phyloP scores from a whole-genome alignment of 345 rosid species.

The Conringia planisiliqua region DNA sequence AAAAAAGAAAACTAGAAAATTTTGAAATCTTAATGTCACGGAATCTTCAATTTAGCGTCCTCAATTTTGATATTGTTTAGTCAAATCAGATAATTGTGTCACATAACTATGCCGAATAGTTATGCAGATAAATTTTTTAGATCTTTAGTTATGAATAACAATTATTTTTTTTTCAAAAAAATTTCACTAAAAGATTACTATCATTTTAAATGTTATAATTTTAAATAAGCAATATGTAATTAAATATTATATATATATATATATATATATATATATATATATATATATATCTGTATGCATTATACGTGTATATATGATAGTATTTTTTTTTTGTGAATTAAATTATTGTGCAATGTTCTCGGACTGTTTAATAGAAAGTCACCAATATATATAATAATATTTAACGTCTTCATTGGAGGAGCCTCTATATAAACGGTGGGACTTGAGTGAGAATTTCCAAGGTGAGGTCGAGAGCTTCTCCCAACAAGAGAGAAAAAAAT shows the following conservation, averaged over 20 bases:
- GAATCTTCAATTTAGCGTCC: not conserved
- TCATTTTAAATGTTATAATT: too few relatives aligned
- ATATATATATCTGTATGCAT: not conserved
- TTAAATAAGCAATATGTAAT: too few relatives aligned
- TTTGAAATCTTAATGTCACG: not conserved
- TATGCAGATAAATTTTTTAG: not conserved
- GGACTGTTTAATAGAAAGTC: not conserved
- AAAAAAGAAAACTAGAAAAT: too few relatives aligned
- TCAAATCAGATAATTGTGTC: not conserved
- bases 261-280: too few relatives aligned
- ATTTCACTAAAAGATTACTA: too few relatives aligned
- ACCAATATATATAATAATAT: not conserved
- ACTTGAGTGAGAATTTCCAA: not conserved
- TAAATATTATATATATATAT: too few relatives aligned
- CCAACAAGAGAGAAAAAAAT: not conserved
- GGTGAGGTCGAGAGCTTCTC: constrained; percentile 33
- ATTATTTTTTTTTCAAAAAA: too few relatives aligned
- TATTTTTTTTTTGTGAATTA: not conserved
- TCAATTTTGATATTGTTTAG: not conserved
- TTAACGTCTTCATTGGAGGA: not conserved
- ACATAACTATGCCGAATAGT: not conserved
- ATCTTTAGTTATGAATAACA: not conserved
- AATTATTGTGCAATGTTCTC: not conserved
- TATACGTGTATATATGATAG: not conserved
- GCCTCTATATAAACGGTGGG: constrained; percentile 42